Base-by-base conservation (phyloP, 2,329 filamentous ascomycete species). In the Cordyceps farinosa region DNA sequence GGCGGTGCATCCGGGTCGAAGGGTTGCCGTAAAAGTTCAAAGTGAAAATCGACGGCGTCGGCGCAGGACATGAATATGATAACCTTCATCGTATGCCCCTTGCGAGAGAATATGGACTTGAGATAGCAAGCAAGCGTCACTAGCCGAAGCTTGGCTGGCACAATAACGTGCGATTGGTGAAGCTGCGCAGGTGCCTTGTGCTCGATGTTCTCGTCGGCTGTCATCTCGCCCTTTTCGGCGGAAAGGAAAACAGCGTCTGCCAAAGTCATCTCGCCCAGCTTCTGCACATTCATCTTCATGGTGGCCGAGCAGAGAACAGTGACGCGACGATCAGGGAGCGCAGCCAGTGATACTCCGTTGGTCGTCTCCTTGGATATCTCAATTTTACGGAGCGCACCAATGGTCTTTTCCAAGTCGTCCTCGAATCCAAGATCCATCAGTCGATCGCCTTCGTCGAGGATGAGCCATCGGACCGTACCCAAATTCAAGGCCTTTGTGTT, bases 381-480 rank as follows among this genome's bases (percentile, higher is more conserved):
- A 62, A 89, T 83, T 51, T 87, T 78, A 66, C 92, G 88, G 62
- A 98, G 85, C 66, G 90, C 90, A 62, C 86, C 83, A 17, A 99
- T 90, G 67, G 97, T 94, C 65, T 89, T 90, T 72, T 91, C 90
- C 65, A 99, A 86, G 71, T 98, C 94, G 61, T 97, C 88, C 76
- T 98, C 95, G 69, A 99, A 99, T 0, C 95, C 95, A 71, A 98
- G 84, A 72, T 99, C 95, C 94, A 99, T 97, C 73, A 99, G 80
- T n/a, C 95, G 86, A 81, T 99, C 95, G 36, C 95, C 95, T 76
- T 99, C 95, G 70, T 99, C 95, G 6, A 99, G 83, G 2, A 99
- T 88, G 30, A 99, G 79, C 95, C 95, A 99, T 65, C 94, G 84
- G 5, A 97, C 94, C 29, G 89, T 93, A 70, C 90, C 90, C 47